These are phyloP conservation scores for Sporothrix curviconia DNA, from an alignment of 2,329 filamentous ascomycete genomes.

Conservation along the genomic window DNA sequence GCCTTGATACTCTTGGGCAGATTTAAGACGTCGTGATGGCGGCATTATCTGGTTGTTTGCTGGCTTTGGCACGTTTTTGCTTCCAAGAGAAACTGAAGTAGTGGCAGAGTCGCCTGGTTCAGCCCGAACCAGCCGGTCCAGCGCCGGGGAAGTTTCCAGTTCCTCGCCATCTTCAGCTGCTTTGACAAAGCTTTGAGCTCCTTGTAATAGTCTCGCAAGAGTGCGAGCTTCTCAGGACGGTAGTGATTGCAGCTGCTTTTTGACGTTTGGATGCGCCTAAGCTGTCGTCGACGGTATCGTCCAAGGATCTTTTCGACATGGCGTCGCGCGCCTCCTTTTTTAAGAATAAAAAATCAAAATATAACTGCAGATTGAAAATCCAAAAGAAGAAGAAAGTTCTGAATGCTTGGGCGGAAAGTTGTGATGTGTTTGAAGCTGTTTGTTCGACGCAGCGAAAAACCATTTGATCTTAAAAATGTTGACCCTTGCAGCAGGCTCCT, in stretches of 20 bases:
- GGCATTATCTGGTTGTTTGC: too few species aligned
- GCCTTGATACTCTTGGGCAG: too few species aligned
- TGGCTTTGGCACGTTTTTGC: too few species aligned
- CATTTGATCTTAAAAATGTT: not conserved
- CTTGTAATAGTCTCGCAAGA: slow-evolving; percentile 31
- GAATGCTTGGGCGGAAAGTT: too few species aligned
- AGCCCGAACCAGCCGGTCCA: slow-evolving; percentile 19
- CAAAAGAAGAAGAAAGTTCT: too few species aligned
- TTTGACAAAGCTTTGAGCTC: slow-evolving; percentile 34
- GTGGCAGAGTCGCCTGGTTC: slow-evolving; percentile 25
- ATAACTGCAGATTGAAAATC: too few species aligned
- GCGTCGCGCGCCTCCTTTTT: not conserved
- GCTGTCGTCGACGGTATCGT: not conserved
- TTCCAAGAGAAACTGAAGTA: slow-evolving; percentile 21
- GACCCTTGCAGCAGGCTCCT: not conserved
- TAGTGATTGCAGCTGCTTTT: not conserved
- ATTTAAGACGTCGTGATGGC: too few species aligned
- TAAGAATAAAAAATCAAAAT: not conserved
- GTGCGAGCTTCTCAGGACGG: slow-evolving; percentile 18
- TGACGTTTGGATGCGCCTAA: slow-evolving; percentile 8
- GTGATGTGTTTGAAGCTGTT: too few species aligned
- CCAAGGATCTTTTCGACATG: slow-evolving; percentile 1
- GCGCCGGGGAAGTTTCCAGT: not conserved
- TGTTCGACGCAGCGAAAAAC: too few species aligned
- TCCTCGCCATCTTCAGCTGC: slow-evolving; percentile 28